Conservation (phyloP, 441 rosid genomes). For the Gossypium aridum region DNA sequence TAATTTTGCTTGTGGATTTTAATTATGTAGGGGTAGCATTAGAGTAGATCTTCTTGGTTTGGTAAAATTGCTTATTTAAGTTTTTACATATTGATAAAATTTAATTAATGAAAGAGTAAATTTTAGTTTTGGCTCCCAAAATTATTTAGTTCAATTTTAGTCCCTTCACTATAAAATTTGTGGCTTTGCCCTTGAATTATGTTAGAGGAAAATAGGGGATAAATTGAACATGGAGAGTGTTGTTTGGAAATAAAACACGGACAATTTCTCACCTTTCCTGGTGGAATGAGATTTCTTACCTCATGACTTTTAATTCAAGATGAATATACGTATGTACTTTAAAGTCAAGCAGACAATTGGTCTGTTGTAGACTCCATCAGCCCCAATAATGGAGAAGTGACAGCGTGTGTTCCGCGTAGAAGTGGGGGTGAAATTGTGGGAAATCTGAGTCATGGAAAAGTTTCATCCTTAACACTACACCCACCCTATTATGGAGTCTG, state of each 20-base stretch:
- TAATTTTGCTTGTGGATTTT: background rate
- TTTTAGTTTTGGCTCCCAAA: too few relatives aligned
- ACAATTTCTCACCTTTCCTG: background rate
- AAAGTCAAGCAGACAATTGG: background rate
- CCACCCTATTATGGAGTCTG: background rate
- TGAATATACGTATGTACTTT: background rate
- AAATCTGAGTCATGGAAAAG: constrained; percentile 9
- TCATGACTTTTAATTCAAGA: background rate
- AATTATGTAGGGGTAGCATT: too few relatives aligned
- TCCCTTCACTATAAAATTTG: too few relatives aligned
- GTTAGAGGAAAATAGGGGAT: too few relatives aligned
- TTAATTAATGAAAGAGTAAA: too few relatives aligned
- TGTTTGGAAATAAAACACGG: too few relatives aligned
- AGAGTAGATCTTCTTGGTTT: too few relatives aligned
- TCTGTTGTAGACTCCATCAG: background rate
- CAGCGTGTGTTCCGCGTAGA: constrained; percentile 5
- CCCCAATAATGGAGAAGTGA: constrained; percentile 1
- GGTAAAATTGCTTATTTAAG: too few relatives aligned
- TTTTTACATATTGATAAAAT: too few relatives aligned
- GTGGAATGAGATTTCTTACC: background rate
- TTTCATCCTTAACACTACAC: background rate
- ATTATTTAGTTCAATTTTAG: too few relatives aligned
- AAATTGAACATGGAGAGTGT: too few relatives aligned
- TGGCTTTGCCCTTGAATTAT: too few relatives aligned
- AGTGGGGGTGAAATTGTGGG: constrained; percentile 10